phyloP scores from a whole-genome alignment of 2,329 filamentous ascomycete species.

The Arthrobotrys sphaeroides region DNA sequence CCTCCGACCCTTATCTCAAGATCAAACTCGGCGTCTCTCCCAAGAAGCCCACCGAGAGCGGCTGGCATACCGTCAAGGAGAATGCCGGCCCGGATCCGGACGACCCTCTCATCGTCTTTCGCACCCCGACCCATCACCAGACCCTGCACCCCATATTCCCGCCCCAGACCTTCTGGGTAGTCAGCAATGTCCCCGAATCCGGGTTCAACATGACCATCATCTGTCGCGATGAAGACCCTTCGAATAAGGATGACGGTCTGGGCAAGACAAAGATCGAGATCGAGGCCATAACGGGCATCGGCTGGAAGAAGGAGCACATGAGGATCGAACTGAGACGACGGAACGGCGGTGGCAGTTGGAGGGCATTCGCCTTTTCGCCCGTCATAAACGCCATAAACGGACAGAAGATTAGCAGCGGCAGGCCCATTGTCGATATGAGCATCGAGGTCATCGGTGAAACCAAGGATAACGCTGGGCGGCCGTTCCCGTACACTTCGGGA shows the following conservation, averaged over 20 bases:
- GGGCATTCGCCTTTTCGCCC: constrained; percentile 44
- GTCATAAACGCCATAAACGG: constrained; percentile 51
- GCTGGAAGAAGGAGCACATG: constrained; percentile 53
- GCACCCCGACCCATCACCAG: constrained; percentile 49
- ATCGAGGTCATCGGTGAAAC: constrained; percentile 49
- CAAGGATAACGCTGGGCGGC: constrained; percentile 34
- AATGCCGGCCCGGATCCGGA: constrained; percentile 41
- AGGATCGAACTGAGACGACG: constrained; percentile 42
- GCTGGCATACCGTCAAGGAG: constrained; percentile 46
- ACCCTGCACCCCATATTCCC: constrained; percentile 45
- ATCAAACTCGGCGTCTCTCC: constrained; percentile 44
- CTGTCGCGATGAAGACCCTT: constrained; percentile 45
- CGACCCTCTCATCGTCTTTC: constrained; percentile 50
- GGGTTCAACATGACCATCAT: constrained; percentile 45
- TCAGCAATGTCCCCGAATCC: constrained; percentile 47
- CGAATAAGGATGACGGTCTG: constrained; percentile 44
- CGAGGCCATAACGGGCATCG: constrained; percentile 29
- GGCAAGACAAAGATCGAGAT: constrained; percentile 49
- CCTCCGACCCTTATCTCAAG: constrained; percentile 48
- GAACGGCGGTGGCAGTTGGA: constrained; percentile 48
- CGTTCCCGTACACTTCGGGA: constrained; percentile 45
- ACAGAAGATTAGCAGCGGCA: constrained; percentile 45
- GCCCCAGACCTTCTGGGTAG: constrained; percentile 48
- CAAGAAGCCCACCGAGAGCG: constrained; percentile 30
- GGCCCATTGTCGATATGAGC: constrained; percentile 45